phyloP scores from a whole-genome alignment of 305 asterid genomes.

The Ilex paraguariensis region DNA sequence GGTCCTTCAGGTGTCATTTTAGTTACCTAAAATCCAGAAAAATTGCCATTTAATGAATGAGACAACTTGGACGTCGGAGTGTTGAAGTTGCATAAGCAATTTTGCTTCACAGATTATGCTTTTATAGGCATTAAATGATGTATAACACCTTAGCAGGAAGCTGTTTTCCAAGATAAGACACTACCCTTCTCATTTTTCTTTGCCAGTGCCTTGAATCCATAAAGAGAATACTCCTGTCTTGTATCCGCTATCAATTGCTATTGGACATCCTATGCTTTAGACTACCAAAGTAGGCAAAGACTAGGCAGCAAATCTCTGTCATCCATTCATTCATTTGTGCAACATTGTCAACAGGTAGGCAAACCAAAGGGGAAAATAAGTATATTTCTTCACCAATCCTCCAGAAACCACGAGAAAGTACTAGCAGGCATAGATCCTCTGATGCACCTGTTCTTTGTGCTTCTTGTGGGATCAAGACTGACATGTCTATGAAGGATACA shows the following conservation, averaged over 20 bases:
- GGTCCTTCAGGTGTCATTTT: too few species aligned
- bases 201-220: too few species aligned
- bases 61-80: too few species aligned
- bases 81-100: too few species aligned
- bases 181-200: too few species aligned
- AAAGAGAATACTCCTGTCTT: not conserved
- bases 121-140: too few species aligned
- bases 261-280: not conserved
- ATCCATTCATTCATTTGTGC: not conserved
- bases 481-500: conserved; percentile 28
- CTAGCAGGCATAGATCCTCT: conserved; percentile 17
- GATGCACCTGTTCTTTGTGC: conserved; percentile 50
- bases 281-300: too few species aligned
- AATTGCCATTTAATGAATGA: too few species aligned
- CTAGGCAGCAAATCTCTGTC: not conserved
- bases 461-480: conserved; percentile 40
- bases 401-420: conserved; percentile 23
- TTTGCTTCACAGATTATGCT: too few species aligned
- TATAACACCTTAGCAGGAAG: too few species aligned
- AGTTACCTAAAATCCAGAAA: too few species aligned
- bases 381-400: conserved; percentile 18
- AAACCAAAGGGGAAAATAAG: conserved; percentile 18
- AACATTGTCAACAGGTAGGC: conserved; percentile 16
- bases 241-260: not conserved
- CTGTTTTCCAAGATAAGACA: too few species aligned